A percentile compares a stretch with the other conserved stretches of the same genome.
phyloP scores from a whole-genome alignment of 192 early-diverging fungal species.

The Martensiomyces pterosporus region DNA sequence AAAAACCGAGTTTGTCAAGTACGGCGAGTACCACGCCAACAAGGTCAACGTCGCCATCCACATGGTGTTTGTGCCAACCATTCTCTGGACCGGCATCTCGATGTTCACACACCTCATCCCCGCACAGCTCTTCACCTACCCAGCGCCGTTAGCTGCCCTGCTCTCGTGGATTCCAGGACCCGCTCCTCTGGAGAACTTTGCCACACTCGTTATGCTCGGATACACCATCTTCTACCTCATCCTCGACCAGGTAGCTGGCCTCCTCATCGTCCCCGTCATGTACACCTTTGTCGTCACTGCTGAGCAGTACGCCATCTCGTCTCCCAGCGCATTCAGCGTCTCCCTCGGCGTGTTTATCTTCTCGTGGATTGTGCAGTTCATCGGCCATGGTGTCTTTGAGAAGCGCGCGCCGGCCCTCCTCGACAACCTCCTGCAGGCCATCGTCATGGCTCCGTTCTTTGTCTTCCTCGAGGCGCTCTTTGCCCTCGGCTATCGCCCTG shows the following conservation, averaged over 20 bases:
- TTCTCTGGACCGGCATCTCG: slow-evolving; percentile 77
- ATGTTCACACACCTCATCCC: slow-evolving; percentile 51
- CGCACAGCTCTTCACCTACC: slow-evolving; percentile 30
- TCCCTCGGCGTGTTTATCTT: slow-evolving; percentile 61
- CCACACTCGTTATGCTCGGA: slow-evolving; percentile 55
- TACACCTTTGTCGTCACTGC: slow-evolving; percentile 61
- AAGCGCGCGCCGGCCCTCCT: slow-evolving; percentile 81
- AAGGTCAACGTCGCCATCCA: slow-evolving; percentile 76
- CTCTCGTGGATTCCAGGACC: slow-evolving; percentile 42
- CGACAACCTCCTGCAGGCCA: slow-evolving; percentile 83
- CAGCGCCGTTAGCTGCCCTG: slow-evolving; percentile 28
- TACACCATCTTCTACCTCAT: slow-evolving; percentile 72
- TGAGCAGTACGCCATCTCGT: slow-evolving; percentile 54
- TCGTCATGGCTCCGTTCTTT: slow-evolving; percentile 93
- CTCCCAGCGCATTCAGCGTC: slow-evolving; percentile 51
- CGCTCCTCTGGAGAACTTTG: slow-evolving; percentile 40
- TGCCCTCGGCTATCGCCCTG: slow-evolving; percentile 71
- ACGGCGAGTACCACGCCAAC: slow-evolving; percentile 81
- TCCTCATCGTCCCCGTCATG: slow-evolving; percentile 59
- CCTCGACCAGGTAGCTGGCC: slow-evolving; percentile 59
- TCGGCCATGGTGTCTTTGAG: slow-evolving; percentile 85
- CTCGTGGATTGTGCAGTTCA: slow-evolving; percentile 87
- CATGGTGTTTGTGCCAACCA: slow-evolving; percentile 85
- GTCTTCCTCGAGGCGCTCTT: slow-evolving; percentile 87
- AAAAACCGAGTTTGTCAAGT: slow-evolving; percentile 71